Conservation (phyloP, 179 eudicot species). For the Silene vulgaris region DNA sequence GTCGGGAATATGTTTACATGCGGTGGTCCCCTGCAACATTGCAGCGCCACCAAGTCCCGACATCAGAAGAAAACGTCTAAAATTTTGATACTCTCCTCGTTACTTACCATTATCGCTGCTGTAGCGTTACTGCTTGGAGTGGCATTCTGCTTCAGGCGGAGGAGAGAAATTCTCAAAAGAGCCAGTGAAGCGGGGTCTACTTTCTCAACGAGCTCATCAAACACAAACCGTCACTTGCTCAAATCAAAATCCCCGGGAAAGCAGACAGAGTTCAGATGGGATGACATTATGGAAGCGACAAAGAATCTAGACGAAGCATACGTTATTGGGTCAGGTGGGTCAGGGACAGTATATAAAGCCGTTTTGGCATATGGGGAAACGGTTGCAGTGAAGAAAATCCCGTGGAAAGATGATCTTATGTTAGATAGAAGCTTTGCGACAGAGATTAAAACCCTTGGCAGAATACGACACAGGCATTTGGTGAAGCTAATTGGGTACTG, state of each 20-base stretch:
- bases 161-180: slow-evolving; percentile 36
- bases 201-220: slow-evolving; percentile 60
- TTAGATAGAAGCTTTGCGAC: slow-evolving; percentile 76
- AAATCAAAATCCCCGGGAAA: slow-evolving; percentile 43
- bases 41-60: slow-evolving; percentile 27
- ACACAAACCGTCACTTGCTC: slow-evolving; percentile 52
- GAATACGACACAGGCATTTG: slow-evolving; percentile 90
- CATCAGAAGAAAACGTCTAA: slow-evolving; percentile 32
- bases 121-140: slow-evolving; percentile 52
- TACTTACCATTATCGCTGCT: slow-evolving; percentile 54
- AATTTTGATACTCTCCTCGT: slow-evolving; percentile 48
- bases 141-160: slow-evolving; percentile 48
- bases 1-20: slow-evolving; percentile 64
- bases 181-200: slow-evolving; percentile 40
- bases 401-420: slow-evolving; percentile 57
- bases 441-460: slow-evolving; percentile 84
- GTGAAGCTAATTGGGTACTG: slow-evolving; percentile 83
- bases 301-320: slow-evolving; percentile 73
- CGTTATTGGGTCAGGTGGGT: slow-evolving; percentile 87
- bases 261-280: slow-evolving; percentile 63
- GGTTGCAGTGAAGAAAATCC: slow-evolving; percentile 78
- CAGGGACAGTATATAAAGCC: slow-evolving; percentile 84
- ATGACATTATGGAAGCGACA: slow-evolving; percentile 84
- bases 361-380: slow-evolving; percentile 61
- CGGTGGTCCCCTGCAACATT: slow-evolving; percentile 63